phyloP scores from a whole-genome alignment of 305 asterid species.

The Solanum hybrid region DNA sequence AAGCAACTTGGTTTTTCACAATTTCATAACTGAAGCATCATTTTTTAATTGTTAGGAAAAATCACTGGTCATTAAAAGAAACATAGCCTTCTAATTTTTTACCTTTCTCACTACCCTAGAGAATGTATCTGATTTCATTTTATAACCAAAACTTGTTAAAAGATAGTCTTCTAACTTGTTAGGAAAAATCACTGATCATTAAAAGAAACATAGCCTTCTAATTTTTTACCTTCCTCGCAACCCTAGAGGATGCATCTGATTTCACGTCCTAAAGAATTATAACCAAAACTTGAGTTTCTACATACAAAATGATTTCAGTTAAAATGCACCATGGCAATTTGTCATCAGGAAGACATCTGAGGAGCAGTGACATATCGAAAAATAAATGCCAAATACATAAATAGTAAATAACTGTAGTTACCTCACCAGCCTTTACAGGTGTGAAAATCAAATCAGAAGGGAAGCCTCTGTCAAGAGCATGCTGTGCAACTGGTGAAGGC shows the following conservation, averaged over 20 bases:
- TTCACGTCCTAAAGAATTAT: not conserved
- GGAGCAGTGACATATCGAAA: not conserved
- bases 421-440: slow-evolving; percentile 84
- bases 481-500: slow-evolving; percentile 93
- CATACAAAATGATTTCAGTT: not conserved
- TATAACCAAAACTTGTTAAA: not conserved
- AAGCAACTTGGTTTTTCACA: not conserved
- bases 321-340: not conserved
- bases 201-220: not conserved
- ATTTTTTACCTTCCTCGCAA: not conserved
- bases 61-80: not conserved
- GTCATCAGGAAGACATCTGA: not conserved
- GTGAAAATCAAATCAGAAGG: slow-evolving; percentile 75
- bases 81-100: not conserved
- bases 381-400: not conserved
- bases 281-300: not conserved
- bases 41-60: not conserved
- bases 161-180: not conserved
- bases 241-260: not conserved
- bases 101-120: not conserved
- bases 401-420: slow-evolving; percentile 12
- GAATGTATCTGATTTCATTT: not conserved
- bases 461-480: slow-evolving; percentile 71
- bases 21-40: not conserved
- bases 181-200: not conserved